Base-by-base conservation (phyloP, 345 rosid genomes). In the Populus tremula region DNA sequence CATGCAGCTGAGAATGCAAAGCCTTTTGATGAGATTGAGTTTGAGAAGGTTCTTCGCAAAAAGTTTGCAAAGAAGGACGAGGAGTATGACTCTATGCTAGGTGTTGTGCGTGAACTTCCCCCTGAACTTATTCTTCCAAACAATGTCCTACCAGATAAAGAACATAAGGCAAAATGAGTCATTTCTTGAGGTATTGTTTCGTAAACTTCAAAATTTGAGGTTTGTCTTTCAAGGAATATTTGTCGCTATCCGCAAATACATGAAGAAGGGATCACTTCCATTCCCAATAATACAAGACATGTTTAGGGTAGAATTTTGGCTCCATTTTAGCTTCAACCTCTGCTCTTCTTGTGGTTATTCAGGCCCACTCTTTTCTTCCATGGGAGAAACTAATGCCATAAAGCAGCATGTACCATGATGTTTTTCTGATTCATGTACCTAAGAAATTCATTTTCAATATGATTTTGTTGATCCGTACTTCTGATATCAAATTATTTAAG, bases 1-100 rank as follows among this genome's bases (percentile, higher is more conserved):
- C 99, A 95, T 84, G 91, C 94, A 23, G 89, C 92, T 71, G 99
- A 93, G 89, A 93, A 93, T 76, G 91, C 92, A 7, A 95, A 93
- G 79, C 85, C 94, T 72, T 87, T 93, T 25, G 88, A 89, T 70
- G 94, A 86, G 84, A 91, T 92, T 12, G 98, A 93, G 87, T 92
- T 95, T 35, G 98, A 95, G 89, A 95, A 92, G 87, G 89, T 83
- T 74, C 91, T 95, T n/a, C 91, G 97, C 76, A 92, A 88, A 86
- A 95, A 89, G 88, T 86, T 87, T 83, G 94, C 90, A 43, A 77
- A 2, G 61, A 79, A 84, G 67, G 96, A 95, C 67, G 97, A 93
- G 88, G 94, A 90, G 70, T 90, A 93, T 75, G 97, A 93, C 87
- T 89, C 97, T 9, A 86, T 93, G 97, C 83, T 95, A 73, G 97